A percentile compares a stretch with the other conserved stretches of the same genome.
These are phyloP conservation scores for Fusarium nodosum DNA, from an alignment of 2,329 filamentous ascomycete genomes.

Conservation along the genomic window DNA sequence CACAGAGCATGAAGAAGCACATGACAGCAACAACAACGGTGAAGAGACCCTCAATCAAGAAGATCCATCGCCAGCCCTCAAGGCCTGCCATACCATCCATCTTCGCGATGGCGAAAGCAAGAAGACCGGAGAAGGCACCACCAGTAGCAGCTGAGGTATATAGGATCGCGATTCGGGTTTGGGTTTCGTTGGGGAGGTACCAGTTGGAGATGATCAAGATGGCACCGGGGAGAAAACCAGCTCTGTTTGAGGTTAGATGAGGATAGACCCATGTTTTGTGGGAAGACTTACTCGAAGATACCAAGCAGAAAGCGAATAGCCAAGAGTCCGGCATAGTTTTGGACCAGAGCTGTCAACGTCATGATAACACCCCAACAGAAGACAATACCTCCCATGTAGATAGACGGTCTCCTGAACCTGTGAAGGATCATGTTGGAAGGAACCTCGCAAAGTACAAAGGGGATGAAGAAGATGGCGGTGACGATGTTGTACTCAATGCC, in stretches of 20 bases:
- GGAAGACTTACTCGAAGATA: constrained; percentile 19
- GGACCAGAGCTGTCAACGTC: constrained; percentile 14
- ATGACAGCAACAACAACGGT: constrained; percentile 22
- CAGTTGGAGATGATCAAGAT: constrained; percentile 35
- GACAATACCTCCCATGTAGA: constrained; percentile 27
- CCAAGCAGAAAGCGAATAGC: constrained; percentile 18
- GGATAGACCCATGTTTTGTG: fast-evolving
- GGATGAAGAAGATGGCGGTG: constrained; percentile 54
- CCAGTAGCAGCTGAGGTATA: constrained; percentile 37
- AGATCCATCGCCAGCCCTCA: constrained; percentile 37
- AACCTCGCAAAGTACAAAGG: constrained; percentile 28
- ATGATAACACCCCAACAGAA: constrained; percentile 23
- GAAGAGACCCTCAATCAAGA: constrained; percentile 22
- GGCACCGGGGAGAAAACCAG: constrained; percentile 21
- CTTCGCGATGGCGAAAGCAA: constrained; percentile 30
- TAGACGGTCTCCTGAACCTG: constrained; percentile 15
- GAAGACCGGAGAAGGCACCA: constrained; percentile 51
- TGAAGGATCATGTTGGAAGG: constrained; percentile 31
- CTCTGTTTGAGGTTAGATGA: not conserved
- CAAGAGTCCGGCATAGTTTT: constrained; percentile 23
- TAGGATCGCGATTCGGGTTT: constrained; percentile 34
- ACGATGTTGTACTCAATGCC: constrained; percentile 69
- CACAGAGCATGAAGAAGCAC: constrained; percentile 25
- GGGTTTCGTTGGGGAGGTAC: constrained; percentile 31
- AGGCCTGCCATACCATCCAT: constrained; percentile 33